Evolutionary conservation across 164 flowering plant species (phyloP).

Genomic region (Dillenia turbinata): DNA sequence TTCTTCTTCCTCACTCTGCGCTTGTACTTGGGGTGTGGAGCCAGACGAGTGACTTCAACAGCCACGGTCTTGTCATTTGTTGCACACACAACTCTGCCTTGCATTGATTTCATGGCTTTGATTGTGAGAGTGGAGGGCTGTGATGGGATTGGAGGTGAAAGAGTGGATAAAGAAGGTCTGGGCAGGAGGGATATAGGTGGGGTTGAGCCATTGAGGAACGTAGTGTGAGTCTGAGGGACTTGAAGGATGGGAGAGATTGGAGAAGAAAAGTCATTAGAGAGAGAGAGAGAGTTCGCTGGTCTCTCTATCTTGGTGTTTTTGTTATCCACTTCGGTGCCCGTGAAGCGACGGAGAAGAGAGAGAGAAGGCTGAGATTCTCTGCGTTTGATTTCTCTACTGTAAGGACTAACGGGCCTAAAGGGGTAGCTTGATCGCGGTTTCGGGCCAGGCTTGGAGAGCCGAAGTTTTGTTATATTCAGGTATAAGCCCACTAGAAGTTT

Average conservation of each 20-base stretch:
- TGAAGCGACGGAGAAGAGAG: too few species aligned
- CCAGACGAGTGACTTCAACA: slow-evolving; percentile 67
- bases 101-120: slow-evolving; percentile 59
- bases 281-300: neutral
- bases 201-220: slow-evolving; percentile 62
- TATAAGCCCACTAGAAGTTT: too few species aligned
- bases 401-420: too few species aligned
- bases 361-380: neutral
- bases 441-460: too few species aligned
- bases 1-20: slow-evolving; percentile 77
- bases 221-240: slow-evolving; percentile 39
- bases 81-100: slow-evolving; percentile 74
- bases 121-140: slow-evolving; percentile 32
- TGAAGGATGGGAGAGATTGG: slow-evolving; percentile 35
- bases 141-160: slow-evolving; percentile 16
- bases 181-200: slow-evolving; percentile 32
- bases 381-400: neutral
- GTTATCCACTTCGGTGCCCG: too few species aligned
- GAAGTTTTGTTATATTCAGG: too few species aligned
- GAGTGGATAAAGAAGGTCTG: slow-evolving; percentile 31
- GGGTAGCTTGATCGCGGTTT: too few species aligned
- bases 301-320: too few species aligned
- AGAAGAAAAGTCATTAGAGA: slow-evolving; percentile 16
- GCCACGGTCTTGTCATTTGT: slow-evolving; percentile 81
- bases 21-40: slow-evolving; percentile 89